Conservation (phyloP, 768 basidiomycete genomes). For the Tulasnella calospora region DNA sequence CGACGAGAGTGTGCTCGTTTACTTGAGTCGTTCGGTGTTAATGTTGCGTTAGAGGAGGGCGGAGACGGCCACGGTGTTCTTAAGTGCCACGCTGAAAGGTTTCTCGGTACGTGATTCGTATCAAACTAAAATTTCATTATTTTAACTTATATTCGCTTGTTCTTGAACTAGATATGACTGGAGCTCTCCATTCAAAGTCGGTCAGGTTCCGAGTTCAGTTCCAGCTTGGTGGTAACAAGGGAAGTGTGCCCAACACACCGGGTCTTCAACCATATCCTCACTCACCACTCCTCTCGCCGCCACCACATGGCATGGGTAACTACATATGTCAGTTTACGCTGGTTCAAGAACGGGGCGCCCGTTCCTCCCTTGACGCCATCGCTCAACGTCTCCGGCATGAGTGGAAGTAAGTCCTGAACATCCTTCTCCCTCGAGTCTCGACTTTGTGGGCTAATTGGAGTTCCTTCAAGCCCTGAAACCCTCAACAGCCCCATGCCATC, state of each 20-base stretch:
- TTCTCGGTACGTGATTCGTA: constrained; percentile 9
- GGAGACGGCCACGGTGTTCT: constrained; percentile 15
- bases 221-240: not conserved
- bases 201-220: constrained; percentile 23
- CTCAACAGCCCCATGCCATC: not conserved
- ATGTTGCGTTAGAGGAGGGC: constrained; percentile 18
- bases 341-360: constrained; percentile 20
- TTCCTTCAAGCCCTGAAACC: not conserved
- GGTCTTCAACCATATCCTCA: not conserved
- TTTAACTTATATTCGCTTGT: not conserved
- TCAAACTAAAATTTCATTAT: not conserved
- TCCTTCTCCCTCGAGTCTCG: not conserved
- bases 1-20: constrained; percentile 19
- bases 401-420: constrained; percentile 17
- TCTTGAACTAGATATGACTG: not conserved
- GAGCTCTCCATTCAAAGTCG: constrained; percentile 11
- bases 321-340: constrained; percentile 14
- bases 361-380: constrained; percentile 22
- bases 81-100: constrained; percentile 19
- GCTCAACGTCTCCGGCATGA: constrained; percentile 21
- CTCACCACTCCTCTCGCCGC: constrained; percentile 11
- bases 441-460: not conserved
- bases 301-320: not conserved
- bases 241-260: constrained; percentile 13
- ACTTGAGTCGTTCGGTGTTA: constrained; percentile 22